phyloP scores from a whole-genome alignment of 1,284 basidiomycete species.

The Prillingera fragicola region DNA sequence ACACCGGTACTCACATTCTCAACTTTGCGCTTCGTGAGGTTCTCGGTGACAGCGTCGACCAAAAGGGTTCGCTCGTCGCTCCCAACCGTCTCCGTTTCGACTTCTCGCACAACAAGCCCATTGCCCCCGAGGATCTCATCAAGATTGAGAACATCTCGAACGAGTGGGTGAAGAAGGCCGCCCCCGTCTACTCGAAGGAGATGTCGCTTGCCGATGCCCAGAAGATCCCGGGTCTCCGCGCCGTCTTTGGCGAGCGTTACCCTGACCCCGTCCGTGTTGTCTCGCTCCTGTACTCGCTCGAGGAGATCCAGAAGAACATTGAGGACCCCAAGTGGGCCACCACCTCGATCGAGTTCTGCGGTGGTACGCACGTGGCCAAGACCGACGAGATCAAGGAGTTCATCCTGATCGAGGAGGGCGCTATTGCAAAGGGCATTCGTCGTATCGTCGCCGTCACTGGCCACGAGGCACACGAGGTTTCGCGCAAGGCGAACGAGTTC shows the following conservation, averaged over 20 bases:
- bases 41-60: conserved; percentile 93
- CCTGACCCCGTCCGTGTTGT: conserved; percentile 97
- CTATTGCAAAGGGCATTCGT: conserved; percentile 96
- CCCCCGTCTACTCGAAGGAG: conserved; percentile 83
- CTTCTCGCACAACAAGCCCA: conserved; percentile 91
- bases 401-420: conserved; percentile 89
- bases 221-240: conserved; percentile 85
- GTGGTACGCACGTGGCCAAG: conserved; percentile 79
- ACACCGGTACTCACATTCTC: conserved; percentile 97
- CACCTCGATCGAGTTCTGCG: conserved; percentile 95
- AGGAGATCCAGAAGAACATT: conserved; percentile 78
- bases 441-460: conserved; percentile 93
- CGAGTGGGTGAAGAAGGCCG: conserved; percentile 86
- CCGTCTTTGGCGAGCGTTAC: conserved; percentile 97
- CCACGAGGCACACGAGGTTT: conserved; percentile 79
- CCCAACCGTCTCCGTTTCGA: conserved; percentile 95
- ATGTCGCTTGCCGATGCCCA: conserved; percentile 73
- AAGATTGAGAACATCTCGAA: conserved; percentile 80
- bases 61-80: conserved; percentile 95
- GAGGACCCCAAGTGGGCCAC: conserved; percentile 82
- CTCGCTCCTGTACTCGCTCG: conserved; percentile 75
- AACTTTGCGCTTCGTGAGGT: conserved; percentile 89
- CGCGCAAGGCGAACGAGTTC: conserved; percentile 63
- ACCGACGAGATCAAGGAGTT: conserved; percentile 96
- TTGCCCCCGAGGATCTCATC: conserved; percentile 65